These are phyloP conservation scores for Chalaropsis ovoidea DNA, from an alignment of 2,329 filamentous ascomycete species.

Conservation along the genomic window DNA sequence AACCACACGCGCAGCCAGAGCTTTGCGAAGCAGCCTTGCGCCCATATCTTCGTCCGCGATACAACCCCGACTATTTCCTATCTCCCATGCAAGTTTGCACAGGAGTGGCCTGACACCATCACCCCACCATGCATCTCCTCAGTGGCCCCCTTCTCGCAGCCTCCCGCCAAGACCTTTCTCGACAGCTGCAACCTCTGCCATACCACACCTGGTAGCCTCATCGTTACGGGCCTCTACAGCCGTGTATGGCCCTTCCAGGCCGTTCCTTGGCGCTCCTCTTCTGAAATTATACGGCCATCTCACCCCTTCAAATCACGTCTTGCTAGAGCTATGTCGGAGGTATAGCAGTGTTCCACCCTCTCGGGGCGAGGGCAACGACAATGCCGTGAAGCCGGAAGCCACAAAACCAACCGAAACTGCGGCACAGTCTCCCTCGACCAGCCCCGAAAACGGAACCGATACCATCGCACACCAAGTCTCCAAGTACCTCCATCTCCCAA, in stretches of 20 bases:
- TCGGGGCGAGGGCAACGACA: background rate
- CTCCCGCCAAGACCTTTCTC: background rate
- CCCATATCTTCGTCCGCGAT: background rate
- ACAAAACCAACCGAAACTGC: background rate
- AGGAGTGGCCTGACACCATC: constrained; percentile 2
- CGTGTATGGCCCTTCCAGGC: background rate
- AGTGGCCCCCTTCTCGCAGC: background rate
- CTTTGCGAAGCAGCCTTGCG: background rate
- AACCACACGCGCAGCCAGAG: background rate
- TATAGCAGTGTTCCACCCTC: background rate
- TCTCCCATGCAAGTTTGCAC: background rate
- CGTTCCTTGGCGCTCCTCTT: background rate
- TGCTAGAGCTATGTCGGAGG: constrained; percentile 3
- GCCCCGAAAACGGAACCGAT: constrained; percentile 30
- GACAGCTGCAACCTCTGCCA: background rate
- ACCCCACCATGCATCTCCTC: constrained; percentile 14
- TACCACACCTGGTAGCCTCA: background rate
- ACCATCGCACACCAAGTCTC: constrained; percentile 45
- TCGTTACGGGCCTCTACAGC: background rate
- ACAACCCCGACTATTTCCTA: background rate
- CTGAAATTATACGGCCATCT: background rate
- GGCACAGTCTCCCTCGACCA: background rate
- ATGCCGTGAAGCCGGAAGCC: background rate
- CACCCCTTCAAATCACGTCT: background rate
- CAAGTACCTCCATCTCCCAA: constrained; percentile 51